Conservation (phyloP, 306 rosid genomes). For the Oxytropis ochrocephala region DNA sequence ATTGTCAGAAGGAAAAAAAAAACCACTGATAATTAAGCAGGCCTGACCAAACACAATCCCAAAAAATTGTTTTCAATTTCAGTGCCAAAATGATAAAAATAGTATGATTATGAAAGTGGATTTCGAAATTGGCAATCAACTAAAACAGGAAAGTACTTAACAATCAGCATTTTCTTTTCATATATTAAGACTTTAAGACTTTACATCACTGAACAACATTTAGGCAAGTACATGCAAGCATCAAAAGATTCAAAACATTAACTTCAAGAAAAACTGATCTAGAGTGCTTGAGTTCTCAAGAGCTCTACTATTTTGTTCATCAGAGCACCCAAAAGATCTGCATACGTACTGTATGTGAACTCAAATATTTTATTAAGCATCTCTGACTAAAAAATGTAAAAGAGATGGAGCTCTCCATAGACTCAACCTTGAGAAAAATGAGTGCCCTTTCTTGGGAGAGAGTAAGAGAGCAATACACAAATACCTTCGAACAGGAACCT, state of each 20-base stretch:
- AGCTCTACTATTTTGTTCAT: not conserved
- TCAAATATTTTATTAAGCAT: not conserved
- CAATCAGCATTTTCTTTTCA: not conserved
- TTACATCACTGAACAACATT: not conserved
- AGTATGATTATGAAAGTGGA: not conserved
- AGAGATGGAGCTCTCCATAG: not conserved
- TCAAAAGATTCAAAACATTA: not conserved
- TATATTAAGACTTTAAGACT: not conserved
- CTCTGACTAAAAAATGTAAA: not conserved
- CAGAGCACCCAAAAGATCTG: slow-evolving; percentile 1
- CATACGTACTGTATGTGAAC: not conserved
- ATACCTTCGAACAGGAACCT: not conserved
- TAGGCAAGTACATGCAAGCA: not conserved
- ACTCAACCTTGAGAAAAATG: slow-evolving; percentile 8
- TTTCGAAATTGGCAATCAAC: not conserved
- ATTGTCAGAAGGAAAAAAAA: not conserved
- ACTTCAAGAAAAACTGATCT: not conserved
- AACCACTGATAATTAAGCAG: not conserved
- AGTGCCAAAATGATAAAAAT: not conserved
- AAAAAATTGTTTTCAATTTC: not conserved
- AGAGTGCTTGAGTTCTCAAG: not conserved
- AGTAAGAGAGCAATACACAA: not conserved
- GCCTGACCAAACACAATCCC: not conserved
- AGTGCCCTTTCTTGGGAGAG: no score
- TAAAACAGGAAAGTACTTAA: not conserved